These are phyloP conservation scores for Lizonia empirigonia DNA, from an alignment of 2,329 filamentous ascomycete genomes.

Conservation along the genomic window DNA sequence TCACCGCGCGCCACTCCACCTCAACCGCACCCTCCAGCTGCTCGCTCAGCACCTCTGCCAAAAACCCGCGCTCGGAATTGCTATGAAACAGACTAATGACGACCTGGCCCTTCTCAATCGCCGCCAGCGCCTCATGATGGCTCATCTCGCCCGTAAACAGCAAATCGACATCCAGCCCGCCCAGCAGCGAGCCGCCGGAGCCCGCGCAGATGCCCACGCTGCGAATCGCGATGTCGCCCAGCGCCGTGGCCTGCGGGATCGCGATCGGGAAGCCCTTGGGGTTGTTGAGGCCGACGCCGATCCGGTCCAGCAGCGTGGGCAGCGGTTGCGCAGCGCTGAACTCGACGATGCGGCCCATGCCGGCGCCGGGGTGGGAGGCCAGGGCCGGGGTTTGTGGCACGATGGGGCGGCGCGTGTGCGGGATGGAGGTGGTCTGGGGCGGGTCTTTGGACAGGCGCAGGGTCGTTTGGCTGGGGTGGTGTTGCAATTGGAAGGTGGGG, in stretches of 20 bases:
- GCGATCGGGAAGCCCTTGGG: constrained; percentile 69
- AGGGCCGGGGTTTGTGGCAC: constrained; percentile 52
- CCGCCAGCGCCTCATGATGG: constrained; percentile 88
- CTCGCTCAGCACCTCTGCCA: constrained; percentile 71
- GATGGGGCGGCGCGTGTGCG: constrained; percentile 61
- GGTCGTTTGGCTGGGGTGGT: constrained; percentile 55
- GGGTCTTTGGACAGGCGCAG: constrained; percentile 41
- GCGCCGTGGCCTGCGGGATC: constrained; percentile 63
- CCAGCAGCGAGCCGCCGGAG: constrained; percentile 79
- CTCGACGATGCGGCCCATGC: constrained; percentile 66
- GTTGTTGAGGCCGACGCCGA: constrained; percentile 67
- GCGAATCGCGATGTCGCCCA: constrained; percentile 63
- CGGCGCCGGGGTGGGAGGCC: constrained; percentile 56
- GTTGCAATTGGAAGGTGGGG: constrained; percentile 53
- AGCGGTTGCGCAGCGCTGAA: constrained; percentile 61
- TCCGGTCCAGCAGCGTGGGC: constrained; percentile 64
- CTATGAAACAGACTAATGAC: constrained; percentile 90
- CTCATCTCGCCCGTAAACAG: constrained; percentile 91
- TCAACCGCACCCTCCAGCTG: constrained; percentile 66
- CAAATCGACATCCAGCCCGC: constrained; percentile 72
- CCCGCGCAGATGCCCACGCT: constrained; percentile 89
- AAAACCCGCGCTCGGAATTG: constrained; percentile 86
- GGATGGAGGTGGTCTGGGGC: constrained; percentile 24
- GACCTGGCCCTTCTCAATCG: constrained; percentile 80
- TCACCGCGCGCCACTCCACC: constrained; percentile 59